A percentile compares a stretch with the other conserved stretches of the same genome.
Evolutionary conservation across 176 grass and related monocot species (phyloP).

Genomic region (Saccharum spontaneum): DNA sequence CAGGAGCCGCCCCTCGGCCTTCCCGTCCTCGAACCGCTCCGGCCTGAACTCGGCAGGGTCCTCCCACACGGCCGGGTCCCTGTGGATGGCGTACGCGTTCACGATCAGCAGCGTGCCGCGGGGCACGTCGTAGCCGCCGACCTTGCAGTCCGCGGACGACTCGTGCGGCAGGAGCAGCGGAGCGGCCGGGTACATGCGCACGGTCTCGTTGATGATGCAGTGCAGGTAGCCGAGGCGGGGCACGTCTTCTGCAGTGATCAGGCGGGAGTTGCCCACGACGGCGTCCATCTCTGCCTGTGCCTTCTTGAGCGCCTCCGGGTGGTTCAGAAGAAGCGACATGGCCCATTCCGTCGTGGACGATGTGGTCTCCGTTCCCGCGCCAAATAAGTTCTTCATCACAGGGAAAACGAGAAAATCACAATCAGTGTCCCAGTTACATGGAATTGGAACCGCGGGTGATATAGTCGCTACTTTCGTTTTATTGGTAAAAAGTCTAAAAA

Average conservation of each 20-base stretch:
- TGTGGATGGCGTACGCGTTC: slow-evolving; percentile 69
- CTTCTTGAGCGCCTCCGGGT: slow-evolving; percentile 46
- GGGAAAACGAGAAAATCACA: too few relatives aligned
- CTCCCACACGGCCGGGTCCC: slow-evolving; percentile 52
- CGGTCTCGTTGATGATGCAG: slow-evolving; percentile 58
- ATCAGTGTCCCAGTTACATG: too few relatives aligned
- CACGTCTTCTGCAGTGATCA: slow-evolving; percentile 51
- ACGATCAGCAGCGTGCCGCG: slow-evolving; percentile 50
- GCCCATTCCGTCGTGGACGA: slow-evolving; percentile 59
- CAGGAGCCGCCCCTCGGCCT: slow-evolving; percentile 19
- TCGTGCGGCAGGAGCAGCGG: slow-evolving; percentile 69
- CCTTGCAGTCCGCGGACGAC: slow-evolving; percentile 44
- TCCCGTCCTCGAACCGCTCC: slow-evolving; percentile 52
- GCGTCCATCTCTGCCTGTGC: slow-evolving; percentile 55
- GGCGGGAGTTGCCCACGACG: slow-evolving; percentile 28
- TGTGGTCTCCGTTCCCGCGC: slow-evolving; percentile 68
- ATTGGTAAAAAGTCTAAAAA: too few relatives aligned
- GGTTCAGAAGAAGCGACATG: slow-evolving; percentile 66
- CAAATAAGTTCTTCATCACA: slow-evolving; percentile 36
- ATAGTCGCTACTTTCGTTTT: too few relatives aligned
- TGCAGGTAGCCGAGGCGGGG: slow-evolving; percentile 47
- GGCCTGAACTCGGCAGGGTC: slow-evolving; percentile 42
- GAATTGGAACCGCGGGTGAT: too few relatives aligned
- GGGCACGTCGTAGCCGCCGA: slow-evolving; percentile 64
- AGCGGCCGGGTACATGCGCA: slow-evolving; percentile 55